These are phyloP conservation scores for Calophaca sinica DNA, from an alignment of 306 rosid genomes.

Conservation along the genomic window DNA sequence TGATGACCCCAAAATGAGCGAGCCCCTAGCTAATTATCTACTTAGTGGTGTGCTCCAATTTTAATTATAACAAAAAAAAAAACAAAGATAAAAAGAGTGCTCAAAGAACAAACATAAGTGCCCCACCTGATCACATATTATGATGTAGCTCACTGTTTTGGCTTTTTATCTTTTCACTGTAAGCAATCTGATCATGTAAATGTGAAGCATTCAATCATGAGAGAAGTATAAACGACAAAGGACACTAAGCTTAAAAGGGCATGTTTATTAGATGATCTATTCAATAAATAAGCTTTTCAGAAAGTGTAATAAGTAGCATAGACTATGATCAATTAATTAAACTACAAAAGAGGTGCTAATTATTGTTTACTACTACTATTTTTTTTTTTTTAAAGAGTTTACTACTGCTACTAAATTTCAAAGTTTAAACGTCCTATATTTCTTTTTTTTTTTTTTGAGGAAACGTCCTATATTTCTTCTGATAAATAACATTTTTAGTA, in stretches of 20 bases:
- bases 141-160: slow-evolving; percentile 49
- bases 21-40: slow-evolving; percentile 51
- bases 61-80: slow-evolving; percentile 42
- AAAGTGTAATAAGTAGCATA: slow-evolving; percentile 38
- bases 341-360: slow-evolving; percentile 35
- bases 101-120: slow-evolving; percentile 49
- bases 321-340: slow-evolving; percentile 47
- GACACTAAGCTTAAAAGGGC: slow-evolving; percentile 38
- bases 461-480: too few species aligned
- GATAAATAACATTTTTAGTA: too few species aligned
- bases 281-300: slow-evolving; percentile 46
- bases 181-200: slow-evolving; percentile 38
- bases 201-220: slow-evolving; percentile 57
- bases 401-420: neutral
- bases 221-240: slow-evolving; percentile 49
- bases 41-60: slow-evolving; percentile 27
- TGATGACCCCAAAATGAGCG: slow-evolving; percentile 57
- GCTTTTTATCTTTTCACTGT: slow-evolving; percentile 55
- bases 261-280: slow-evolving; percentile 40
- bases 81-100: slow-evolving; percentile 41
- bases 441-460: too few species aligned
- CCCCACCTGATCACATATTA: slow-evolving; percentile 56
- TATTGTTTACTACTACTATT: too few species aligned
- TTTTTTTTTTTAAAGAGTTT: too few species aligned
- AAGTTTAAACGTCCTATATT: too few species aligned